Evolutionary conservation across 2,329 filamentous ascomycete genomes (phyloP).

Genomic region (Colletotrichum navitas): DNA sequence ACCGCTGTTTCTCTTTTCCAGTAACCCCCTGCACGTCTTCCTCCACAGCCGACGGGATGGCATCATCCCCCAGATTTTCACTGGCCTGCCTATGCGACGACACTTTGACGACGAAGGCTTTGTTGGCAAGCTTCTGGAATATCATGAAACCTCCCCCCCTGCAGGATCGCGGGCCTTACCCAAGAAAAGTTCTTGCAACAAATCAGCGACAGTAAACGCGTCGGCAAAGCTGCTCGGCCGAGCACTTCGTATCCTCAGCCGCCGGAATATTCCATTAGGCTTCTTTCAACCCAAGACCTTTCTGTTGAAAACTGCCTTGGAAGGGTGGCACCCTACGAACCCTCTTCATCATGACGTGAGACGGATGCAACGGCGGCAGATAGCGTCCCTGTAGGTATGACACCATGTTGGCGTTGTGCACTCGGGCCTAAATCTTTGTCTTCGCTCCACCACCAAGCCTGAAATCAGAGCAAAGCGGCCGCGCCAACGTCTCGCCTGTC

Average conservation of each 20-base stretch:
- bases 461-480: not conserved
- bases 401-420: not conserved
- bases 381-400: not conserved
- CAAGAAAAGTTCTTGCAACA: not conserved
- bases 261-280: not conserved
- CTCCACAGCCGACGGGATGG: constrained; percentile 32
- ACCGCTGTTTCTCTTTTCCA: constrained; percentile 16
- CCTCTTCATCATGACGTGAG: constrained; percentile 4
- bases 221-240: not conserved
- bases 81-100: constrained; percentile 12
- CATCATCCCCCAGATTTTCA: constrained; percentile 40
- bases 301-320: not conserved
- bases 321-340: not conserved
- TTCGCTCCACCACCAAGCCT: not conserved
- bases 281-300: not conserved
- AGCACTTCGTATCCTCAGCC: not conserved
- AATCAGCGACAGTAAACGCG: not conserved
- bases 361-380: not conserved
- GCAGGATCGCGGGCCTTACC: constrained; percentile 1
- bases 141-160: constrained; percentile 37
- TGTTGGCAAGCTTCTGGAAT: constrained; percentile 33
- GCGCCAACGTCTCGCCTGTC: not conserved
- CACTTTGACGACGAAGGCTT: constrained; percentile 3
- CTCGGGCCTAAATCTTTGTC: not conserved
- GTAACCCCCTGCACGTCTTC: constrained; percentile 14